Conservation (phyloP, 352 stramenopile species). For the Phytopythium chamaehyphon region DNA sequence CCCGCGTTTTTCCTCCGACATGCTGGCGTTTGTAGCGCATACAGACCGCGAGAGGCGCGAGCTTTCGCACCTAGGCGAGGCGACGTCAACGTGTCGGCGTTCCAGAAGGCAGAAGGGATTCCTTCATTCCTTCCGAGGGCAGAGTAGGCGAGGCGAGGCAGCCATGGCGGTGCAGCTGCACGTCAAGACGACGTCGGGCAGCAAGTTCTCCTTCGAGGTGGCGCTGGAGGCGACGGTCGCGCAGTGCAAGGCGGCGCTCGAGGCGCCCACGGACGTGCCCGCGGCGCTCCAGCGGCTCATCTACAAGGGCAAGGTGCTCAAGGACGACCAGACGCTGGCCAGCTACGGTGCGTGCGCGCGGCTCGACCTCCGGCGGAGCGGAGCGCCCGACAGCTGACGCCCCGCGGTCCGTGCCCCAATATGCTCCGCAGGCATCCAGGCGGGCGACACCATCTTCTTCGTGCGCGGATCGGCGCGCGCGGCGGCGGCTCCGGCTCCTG, state of each 20-base stretch:
- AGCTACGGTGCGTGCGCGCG: slow-evolving; percentile 61
- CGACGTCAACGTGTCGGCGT: slow-evolving; percentile 1
- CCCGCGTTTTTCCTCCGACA: neutral
- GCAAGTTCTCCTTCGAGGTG: slow-evolving; percentile 76
- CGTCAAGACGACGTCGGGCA: slow-evolving; percentile 81
- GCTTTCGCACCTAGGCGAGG: slow-evolving; percentile 1
- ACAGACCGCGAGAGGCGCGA: no score
- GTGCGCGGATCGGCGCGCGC: slow-evolving; percentile 60
- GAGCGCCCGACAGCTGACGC: neutral
- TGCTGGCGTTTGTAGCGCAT: neutral
- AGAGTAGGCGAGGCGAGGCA: neutral
- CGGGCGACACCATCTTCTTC: slow-evolving; percentile 83
- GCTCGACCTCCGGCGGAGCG: neutral
- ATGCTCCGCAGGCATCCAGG: slow-evolving; percentile 48
- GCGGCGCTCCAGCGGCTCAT: slow-evolving; percentile 84
- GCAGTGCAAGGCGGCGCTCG: slow-evolving; percentile 77
- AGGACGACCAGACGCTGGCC: slow-evolving; percentile 80
- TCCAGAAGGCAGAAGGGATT: neutral
- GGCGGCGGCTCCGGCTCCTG: slow-evolving; percentile 14
- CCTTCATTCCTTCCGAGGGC: neutral
- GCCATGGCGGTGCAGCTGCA: slow-evolving; percentile 64
- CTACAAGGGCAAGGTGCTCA: slow-evolving; percentile 89
- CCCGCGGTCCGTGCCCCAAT: no score
- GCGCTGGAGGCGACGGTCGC: slow-evolving; percentile 65
- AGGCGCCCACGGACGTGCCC: slow-evolving; percentile 59